A percentile compares a stretch with the other conserved stretches of the same genome.
phyloP scores from a whole-genome alignment of 768 basidiomycete genomes.

The Agaricus blazei region DNA sequence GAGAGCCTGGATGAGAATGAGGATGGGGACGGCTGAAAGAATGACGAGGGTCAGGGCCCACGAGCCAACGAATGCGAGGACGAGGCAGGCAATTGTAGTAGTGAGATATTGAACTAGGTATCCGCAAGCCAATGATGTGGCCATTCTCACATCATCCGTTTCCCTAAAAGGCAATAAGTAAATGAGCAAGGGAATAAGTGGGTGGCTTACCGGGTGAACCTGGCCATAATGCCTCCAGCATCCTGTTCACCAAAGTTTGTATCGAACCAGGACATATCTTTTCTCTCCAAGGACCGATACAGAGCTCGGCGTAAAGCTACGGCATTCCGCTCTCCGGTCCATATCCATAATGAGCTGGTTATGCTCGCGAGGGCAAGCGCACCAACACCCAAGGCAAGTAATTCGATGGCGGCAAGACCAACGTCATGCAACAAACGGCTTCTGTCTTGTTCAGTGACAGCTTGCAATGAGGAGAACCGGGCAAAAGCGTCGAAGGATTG shows the following conservation, averaged over 20 bases:
- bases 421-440: conserved; percentile 50
- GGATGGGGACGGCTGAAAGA: conserved; percentile 81
- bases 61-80: conserved; percentile 77
- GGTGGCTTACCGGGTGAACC: conserved; percentile 68
- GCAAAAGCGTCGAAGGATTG: conserved; percentile 73
- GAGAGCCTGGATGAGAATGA: conserved; percentile 69
- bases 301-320: conserved; percentile 62
- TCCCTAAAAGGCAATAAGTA: conserved; percentile 48
- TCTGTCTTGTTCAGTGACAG: conserved; percentile 35
- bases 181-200: background rate
- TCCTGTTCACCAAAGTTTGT: conserved; percentile 58
- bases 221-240: conserved; percentile 90
- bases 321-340: conserved; percentile 78
- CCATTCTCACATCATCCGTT: conserved; percentile 89
- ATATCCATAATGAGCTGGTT: conserved; percentile 81
- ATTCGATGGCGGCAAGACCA: conserved; percentile 57
- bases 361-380: conserved; percentile 69
- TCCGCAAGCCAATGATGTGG: conserved; percentile 76
- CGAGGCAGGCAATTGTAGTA: conserved; percentile 72
- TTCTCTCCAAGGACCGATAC: conserved; percentile 59
- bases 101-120: conserved; percentile 76
- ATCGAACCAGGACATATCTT: conserved; percentile 92
- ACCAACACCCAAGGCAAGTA: conserved; percentile 60
- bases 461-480: conserved; percentile 27
- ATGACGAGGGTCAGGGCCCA: conserved; percentile 88